Base-by-base conservation (phyloP, 345 rosid species). In the Aegle marmelos region DNA sequence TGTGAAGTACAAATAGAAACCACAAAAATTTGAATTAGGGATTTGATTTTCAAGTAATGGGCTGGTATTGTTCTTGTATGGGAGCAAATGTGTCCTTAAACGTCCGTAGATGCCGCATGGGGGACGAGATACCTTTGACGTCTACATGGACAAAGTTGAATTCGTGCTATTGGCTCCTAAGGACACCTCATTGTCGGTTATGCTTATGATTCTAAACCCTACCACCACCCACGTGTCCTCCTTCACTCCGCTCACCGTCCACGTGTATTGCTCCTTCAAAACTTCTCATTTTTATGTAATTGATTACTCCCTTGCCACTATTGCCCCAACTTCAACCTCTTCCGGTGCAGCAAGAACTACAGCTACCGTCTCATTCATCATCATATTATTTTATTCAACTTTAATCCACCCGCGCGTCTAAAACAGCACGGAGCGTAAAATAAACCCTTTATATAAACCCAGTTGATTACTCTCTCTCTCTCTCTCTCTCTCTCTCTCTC, bases 111-210 rank as follows among this genome's bases (percentile, higher is more conserved):
- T 58, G 58, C n/a, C 77, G 37, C 21, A 50, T 39, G 50, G 60
- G 34, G 82, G 50, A 78, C 67, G 70, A 63, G 54, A 79, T 64
- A 33, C 62, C 45, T 45, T 45, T 22, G 73, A 79, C 21, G 76
- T 77, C 70, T 72, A 78, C 74, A 64, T 66, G 82, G 83, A 82
- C 86, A 79, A 63, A 83, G 64, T 28, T 72, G 9, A 68, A 24
- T 28, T 33, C 79, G 68, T 78, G 77, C 79, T 45, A 85, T 75
- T 78, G 85, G 85, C 25, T 75, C 66, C 41, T 67, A 45, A 61
- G 69, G 74, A 81, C 86, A 76, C 81, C 60, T 76, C 76, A 72
- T 76, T 77, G 80, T 85, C 80, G 87, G 83, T 72, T 75, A 48
- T 67, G 34, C 70, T 56, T 70, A 56, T 28, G 74, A 79, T 50